A percentile compares a stretch with the other conserved stretches of the same genome.
These are phyloP conservation scores for Acacia pycnantha DNA, from an alignment of 331 rosid genomes.

Conservation along the genomic window DNA sequence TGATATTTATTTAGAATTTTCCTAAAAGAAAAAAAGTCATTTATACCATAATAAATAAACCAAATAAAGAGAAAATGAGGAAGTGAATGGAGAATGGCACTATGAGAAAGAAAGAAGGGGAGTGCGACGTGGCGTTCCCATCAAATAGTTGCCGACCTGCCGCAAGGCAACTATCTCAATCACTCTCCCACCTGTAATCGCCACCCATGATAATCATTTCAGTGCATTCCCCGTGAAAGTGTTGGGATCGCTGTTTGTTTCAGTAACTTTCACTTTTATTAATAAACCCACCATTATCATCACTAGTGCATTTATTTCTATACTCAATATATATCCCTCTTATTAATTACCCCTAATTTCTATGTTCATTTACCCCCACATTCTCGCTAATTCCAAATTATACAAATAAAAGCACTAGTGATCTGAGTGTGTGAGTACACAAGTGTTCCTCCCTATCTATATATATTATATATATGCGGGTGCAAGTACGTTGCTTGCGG, in stretches of 20 bases:
- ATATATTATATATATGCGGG: too few species aligned
- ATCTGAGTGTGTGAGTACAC: neutral
- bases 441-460: too few species aligned
- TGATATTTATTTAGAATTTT: too few species aligned
- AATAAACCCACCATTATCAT: neutral
- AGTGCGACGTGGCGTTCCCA: slow-evolving; percentile 33
- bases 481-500: neutral
- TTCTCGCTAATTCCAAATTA: neutral
- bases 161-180: slow-evolving; percentile 18
- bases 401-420: neutral
- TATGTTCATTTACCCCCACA: neutral
- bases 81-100: slow-evolving; percentile 1
- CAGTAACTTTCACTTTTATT: neutral
- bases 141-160: slow-evolving; percentile 22
- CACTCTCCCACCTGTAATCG: slow-evolving; percentile 20
- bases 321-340: too few species aligned
- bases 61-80: neutral
- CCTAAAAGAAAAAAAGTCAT: too few species aligned
- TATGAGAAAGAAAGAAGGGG: neutral
- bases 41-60: too few species aligned
- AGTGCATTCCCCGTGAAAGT: slow-evolving; percentile 40
- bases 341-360: neutral
- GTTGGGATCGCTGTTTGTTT: neutral
- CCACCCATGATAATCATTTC: neutral
- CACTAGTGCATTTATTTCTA: too few species aligned